These are phyloP conservation scores for Citrus australasica DNA, from an alignment of 345 rosid species.

Conservation along the genomic window DNA sequence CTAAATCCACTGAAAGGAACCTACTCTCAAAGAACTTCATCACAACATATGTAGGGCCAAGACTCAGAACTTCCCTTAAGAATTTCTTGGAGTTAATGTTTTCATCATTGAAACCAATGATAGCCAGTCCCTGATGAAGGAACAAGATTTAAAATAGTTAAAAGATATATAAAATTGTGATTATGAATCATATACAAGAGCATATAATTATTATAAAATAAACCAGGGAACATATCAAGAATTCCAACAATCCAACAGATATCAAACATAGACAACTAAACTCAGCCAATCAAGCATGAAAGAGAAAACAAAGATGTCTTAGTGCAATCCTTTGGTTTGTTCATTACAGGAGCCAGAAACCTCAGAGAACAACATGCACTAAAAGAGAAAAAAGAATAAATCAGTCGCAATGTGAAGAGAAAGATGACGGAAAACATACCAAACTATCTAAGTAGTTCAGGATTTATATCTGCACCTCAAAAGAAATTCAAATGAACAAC, in stretches of 20 bases:
- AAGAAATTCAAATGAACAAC: not conserved
- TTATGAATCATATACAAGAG: not conserved
- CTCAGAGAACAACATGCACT: not conserved
- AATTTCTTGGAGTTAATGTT: conserved; percentile 48
- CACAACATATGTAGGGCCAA: conserved; percentile 92
- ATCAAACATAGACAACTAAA: not conserved
- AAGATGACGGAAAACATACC: not conserved
- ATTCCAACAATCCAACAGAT: not conserved
- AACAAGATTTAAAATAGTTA: not conserved
- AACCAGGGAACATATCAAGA: not conserved
- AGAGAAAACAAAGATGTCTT: not conserved
- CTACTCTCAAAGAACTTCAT: conserved; percentile 92
- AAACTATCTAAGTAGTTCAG: not conserved
- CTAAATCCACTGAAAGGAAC: conserved; percentile 14
- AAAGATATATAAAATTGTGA: not conserved
- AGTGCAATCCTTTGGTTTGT: not conserved
- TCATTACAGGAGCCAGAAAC: not conserved
- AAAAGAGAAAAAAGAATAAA: not conserved
- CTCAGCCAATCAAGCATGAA: not conserved
- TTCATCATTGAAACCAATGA: conserved; percentile 76
- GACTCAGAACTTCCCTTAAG: conserved; percentile 68
- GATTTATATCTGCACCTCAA: not conserved
- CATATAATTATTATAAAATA: not conserved
- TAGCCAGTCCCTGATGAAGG: conserved; percentile 62
- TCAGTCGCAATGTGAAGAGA: not conserved